Evolutionary conservation across 805 yeast species (phyloP).

Genomic region (Lachancea fermentati): DNA sequence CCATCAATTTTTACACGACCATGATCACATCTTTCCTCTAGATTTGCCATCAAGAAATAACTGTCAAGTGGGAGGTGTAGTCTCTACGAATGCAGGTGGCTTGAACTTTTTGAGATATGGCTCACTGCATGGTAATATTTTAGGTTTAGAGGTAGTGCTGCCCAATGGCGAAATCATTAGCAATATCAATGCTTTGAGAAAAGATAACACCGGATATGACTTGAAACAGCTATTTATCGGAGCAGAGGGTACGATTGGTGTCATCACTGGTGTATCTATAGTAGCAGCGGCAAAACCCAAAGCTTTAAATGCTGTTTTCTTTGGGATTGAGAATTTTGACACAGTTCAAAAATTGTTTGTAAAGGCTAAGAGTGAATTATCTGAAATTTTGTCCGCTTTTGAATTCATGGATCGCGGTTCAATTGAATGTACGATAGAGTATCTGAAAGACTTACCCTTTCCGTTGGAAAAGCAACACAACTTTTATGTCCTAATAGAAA

Average conservation of each 20-base stretch:
- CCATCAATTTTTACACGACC: conserved; percentile 66
- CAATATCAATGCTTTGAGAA: conserved; percentile 79
- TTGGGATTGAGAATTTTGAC: conserved; percentile 76
- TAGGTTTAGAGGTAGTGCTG: conserved; percentile 89
- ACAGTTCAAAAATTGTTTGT: conserved; percentile 79
- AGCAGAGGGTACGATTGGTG: conserved; percentile 86
- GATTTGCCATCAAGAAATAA: conserved; percentile 97
- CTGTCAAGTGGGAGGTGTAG: conserved; percentile 91
- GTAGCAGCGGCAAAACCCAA: conserved; percentile 86
- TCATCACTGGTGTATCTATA: conserved; percentile 84
- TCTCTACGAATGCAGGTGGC: conserved; percentile 96
- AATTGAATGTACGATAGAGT: conserved; percentile 56
- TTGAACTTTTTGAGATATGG: conserved; percentile 82
- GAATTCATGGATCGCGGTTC: conserved; percentile 85
- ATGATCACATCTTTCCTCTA: conserved; percentile 87
- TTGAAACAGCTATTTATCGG: conserved; percentile 90
- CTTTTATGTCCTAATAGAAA: conserved; percentile 87
- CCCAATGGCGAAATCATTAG: conserved; percentile 80
- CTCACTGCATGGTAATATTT: conserved; percentile 83
- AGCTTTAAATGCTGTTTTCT: conserved; percentile 79
- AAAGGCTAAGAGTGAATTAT: conserved; percentile 68
- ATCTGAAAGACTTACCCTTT: conserved; percentile 50
- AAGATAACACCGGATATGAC: conserved; percentile 94
- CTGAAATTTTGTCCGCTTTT: conserved; percentile 86
- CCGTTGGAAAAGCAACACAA: conserved; percentile 84